Percentiles rank a stretch among this genome's conserved stretches.
These are phyloP conservation scores for Echeveria elegans DNA, from an alignment of 164 flowering plant genomes.

Conservation along the genomic window DNA sequence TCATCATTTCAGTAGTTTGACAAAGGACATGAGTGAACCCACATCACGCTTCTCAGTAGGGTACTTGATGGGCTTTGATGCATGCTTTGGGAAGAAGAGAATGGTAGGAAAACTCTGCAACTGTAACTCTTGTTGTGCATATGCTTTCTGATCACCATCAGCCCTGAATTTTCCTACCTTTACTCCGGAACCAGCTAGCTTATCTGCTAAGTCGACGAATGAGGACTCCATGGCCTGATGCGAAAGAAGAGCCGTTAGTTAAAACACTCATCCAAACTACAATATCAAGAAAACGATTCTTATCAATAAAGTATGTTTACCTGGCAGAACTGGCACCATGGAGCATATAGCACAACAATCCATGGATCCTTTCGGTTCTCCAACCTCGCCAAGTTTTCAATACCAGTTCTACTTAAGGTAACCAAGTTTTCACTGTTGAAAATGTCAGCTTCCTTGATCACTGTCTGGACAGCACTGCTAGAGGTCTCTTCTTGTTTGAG, in stretches of 20 bases:
- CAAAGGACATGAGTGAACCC: slow-evolving; percentile 61
- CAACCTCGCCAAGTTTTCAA: slow-evolving; percentile 55
- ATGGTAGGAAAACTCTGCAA: slow-evolving; percentile 72
- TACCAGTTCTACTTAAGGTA: slow-evolving; percentile 47
- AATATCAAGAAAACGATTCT: background rate
- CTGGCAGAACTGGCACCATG: slow-evolving; percentile 91
- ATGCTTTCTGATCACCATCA: slow-evolving; percentile 68
- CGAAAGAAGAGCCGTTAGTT: background rate
- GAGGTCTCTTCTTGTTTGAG: slow-evolving; percentile 25
- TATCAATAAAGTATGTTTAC: slow-evolving; percentile 16
- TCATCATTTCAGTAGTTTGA: slow-evolving; percentile 51
- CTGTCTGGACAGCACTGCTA: slow-evolving; percentile 25
- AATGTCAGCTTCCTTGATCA: slow-evolving; percentile 29
- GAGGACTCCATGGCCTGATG: slow-evolving; percentile 69
- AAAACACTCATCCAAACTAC: background rate
- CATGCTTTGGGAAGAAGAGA: slow-evolving; percentile 69
- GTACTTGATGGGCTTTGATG: slow-evolving; percentile 55
- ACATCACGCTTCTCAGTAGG: slow-evolving; percentile 72
- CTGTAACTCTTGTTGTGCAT: slow-evolving; percentile 48
- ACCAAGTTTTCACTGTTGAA: slow-evolving; percentile 36
- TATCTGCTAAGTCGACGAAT: slow-evolving; percentile 52
- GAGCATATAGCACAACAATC: slow-evolving; percentile 78
- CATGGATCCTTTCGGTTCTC: slow-evolving; percentile 57
- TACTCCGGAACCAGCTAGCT: slow-evolving; percentile 47
- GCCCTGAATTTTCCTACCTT: slow-evolving; percentile 79